Evolutionary conservation across 805 yeast species (phyloP).

Genomic region (Spathaspora boniae): DNA sequence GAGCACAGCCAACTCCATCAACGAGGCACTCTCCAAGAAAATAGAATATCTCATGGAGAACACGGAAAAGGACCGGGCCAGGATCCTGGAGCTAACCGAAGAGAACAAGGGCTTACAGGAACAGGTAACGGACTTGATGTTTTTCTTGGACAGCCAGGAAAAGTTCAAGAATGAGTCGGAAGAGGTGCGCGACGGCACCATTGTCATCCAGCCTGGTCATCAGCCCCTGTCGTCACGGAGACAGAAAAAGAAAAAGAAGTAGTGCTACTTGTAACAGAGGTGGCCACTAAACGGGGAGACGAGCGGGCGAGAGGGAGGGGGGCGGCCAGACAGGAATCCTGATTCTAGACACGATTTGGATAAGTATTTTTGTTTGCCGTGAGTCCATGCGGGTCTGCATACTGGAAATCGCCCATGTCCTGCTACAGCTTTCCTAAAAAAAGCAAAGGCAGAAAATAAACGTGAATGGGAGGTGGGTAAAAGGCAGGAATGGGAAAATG

Average conservation of each 20-base stretch:
- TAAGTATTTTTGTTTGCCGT: background rate
- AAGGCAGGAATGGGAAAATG: background rate
- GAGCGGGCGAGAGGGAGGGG: too few relatives aligned
- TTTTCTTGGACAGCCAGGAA: slow-evolving; percentile 67
- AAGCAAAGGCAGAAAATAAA: too few relatives aligned
- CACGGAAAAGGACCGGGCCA: slow-evolving; percentile 23
- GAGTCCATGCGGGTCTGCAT: too few relatives aligned
- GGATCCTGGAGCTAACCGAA: slow-evolving; percentile 22
- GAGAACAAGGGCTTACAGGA: slow-evolving; percentile 53
- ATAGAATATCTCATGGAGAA: slow-evolving; percentile 30
- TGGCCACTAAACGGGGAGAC: too few relatives aligned
- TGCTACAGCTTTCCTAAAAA: too few relatives aligned
- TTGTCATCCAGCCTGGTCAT: slow-evolving; percentile 40
- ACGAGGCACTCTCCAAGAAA: slow-evolving; percentile 38
- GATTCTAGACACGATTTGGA: too few relatives aligned
- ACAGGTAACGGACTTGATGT: slow-evolving; percentile 76
- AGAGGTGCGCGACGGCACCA: slow-evolving; percentile 69
- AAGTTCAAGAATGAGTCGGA: slow-evolving; percentile 69
- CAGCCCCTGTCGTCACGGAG: slow-evolving; percentile 9
- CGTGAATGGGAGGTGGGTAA: too few relatives aligned
- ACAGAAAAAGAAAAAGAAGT: slow-evolving; percentile 17
- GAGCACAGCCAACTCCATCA: slow-evolving; percentile 27
- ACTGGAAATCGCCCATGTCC: too few relatives aligned
- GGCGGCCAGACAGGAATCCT: too few relatives aligned
- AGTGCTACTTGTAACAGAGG: slow-evolving; percentile 3